Evolutionary conservation across 1,284 basidiomycete genomes (phyloP), one percentile per base, ranked within the genome.

Genomic region (Erythrobasidium hasegawianum): DNA sequence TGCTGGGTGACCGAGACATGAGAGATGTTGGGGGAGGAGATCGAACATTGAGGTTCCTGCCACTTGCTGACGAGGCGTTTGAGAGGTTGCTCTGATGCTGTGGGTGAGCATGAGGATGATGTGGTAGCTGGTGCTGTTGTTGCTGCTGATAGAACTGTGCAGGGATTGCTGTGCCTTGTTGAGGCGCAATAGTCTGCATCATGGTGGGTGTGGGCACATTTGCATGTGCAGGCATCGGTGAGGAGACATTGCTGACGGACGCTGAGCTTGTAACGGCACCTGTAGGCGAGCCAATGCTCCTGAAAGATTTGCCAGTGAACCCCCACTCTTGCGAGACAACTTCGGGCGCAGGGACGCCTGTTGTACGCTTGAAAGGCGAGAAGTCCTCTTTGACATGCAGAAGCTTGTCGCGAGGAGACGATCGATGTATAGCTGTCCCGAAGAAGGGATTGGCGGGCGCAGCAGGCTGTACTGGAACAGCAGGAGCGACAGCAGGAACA

Each of bases 381-480:
- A 75, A 75, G 52, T 75, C 74, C 57, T 75, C 74, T 67, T 75
- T 75, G 69, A 75, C 74, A 57, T 71, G 69, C 57, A 75, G 61
- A 47, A 24, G 43, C n/a, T 24, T n/a, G 22, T 47, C 43, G 14
- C n/a, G n/a, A 8, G n/a, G 43, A 24, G 43, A 18, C 5, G 71
- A 68, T 50, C 71, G 73, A 47, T 71, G 64, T 7, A 60, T 43
- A 57, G 71, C 71, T 27, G 58, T 65, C 18, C 73, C 74, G 39
- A 75, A 75, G 69, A 75, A 75, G 7, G 73, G 73, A 57, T 75
- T 71, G 20, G 43, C 43, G 13, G 64, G 57, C 18, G 38, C 47
- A 14, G 13, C 29, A 16, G 60, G 55, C 5, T n/a, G 18, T 10
- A 40, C 2, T 9, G 55, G 9, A 16, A 59, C 20, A 2, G 52